Percentiles rank a stretch among this genome's conserved stretches.
Conservation (phyloP, 192 early-diverging fungal genomes). For the Coemansia sp. region DNA sequence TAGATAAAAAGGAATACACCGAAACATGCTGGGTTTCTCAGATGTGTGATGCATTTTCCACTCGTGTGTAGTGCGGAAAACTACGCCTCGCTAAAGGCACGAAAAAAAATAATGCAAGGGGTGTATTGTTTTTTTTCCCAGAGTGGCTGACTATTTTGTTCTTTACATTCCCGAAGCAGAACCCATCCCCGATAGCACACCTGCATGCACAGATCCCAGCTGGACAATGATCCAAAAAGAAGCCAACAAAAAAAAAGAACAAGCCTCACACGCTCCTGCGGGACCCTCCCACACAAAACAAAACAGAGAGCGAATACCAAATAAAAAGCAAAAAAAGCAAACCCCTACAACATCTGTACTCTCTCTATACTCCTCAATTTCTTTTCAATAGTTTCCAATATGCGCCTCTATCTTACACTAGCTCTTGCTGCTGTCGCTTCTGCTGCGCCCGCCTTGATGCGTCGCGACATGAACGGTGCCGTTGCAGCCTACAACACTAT, state of each 20-base stretch:
- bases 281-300: neutral
- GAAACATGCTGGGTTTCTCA: too few relatives aligned
- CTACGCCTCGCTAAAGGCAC: too few relatives aligned
- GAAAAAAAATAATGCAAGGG: too few relatives aligned
- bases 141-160: too few relatives aligned
- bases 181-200: too few relatives aligned
- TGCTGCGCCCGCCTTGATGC: slow-evolving; percentile 1
- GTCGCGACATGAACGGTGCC: slow-evolving; percentile 34
- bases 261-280: neutral
- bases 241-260: neutral
- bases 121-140: too few relatives aligned
- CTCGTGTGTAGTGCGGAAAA: too few relatives aligned
- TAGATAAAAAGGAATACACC: neutral
- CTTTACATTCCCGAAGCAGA: too few relatives aligned
- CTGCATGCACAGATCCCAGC: neutral
- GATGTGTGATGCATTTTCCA: too few relatives aligned
- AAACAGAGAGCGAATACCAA: neutral
- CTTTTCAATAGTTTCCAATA: neutral
- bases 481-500: slow-evolving; percentile 17
- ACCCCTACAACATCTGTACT: neutral
- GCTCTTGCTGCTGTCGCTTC: slow-evolving; percentile 6
- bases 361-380: neutral
- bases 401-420: slow-evolving; percentile 21
- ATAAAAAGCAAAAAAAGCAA: slow-evolving; percentile 2
- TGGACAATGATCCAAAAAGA: neutral